Evolutionary conservation across 2,329 filamentous ascomycete species (phyloP), one percentile per base, ranked within the genome.

Genomic region (Penicillium sp.): DNA sequence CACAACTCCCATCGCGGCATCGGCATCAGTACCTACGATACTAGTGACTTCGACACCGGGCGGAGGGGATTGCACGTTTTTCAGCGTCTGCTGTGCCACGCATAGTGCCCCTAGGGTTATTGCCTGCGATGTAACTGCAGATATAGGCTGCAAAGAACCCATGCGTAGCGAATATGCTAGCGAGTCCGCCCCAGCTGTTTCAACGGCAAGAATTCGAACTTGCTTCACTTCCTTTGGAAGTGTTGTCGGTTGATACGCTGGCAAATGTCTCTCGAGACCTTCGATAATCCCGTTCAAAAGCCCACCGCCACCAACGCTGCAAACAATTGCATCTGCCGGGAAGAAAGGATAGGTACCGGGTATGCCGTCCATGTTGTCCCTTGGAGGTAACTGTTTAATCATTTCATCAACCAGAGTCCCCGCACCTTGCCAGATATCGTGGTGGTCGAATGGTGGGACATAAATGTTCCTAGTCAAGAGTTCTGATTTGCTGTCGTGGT

Each of bases 301-400:
- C 0, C 90, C 90, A 9, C 91, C 91, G 5, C 91, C 90, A 11
- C 90, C 91, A 31, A 92, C 88, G 55, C 81, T 87, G 72, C 88
- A 92, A 46, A 92, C 81, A n/a, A 95, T 79, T 21, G 80, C 88
- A 68, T 91, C 86, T 3, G 89, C 82, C 2, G 77, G 76, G 36
- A 74, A 73, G 1, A 19, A 44, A 16, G 11, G 38, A 7, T 8
- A 34, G 4, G 53, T 39, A 8, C 38, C 47, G 43, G 15, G 8
- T 27, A 46, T 15, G 59, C 50, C 46, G 21, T 31, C 6, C 16
- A 38, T 8, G 7, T n/a, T 38, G 5, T 55, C 60, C 49, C 60
- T 56, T 11, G 61, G 52, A 0, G 72, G 69, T 33, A 77, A 59
- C 50, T 77, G 75, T n/a, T 39, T 40, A 23, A 65, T 63, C 23